These are phyloP conservation scores for Fusarium sarcochroum DNA, from an alignment of 2,329 filamentous ascomycete genomes.

Conservation along the genomic window DNA sequence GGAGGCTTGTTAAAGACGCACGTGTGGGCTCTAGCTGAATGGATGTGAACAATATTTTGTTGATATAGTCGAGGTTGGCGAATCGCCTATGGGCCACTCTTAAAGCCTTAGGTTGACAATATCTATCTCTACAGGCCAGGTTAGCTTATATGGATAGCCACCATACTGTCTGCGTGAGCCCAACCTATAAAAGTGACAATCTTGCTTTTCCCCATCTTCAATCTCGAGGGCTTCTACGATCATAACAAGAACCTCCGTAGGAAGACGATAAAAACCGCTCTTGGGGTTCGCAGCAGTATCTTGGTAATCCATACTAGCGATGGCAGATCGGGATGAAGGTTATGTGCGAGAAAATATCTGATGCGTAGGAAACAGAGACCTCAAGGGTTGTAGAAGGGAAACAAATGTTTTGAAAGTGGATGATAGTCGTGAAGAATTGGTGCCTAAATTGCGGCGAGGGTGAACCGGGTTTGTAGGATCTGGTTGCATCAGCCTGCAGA, in stretches of 20 bases:
- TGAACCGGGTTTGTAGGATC: too few relatives aligned
- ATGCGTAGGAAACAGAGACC: background rate
- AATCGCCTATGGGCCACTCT: background rate
- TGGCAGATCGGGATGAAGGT: too few relatives aligned
- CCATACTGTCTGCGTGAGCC: background rate
- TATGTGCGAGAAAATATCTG: background rate
- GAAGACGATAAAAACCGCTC: background rate
- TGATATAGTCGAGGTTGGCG: background rate
- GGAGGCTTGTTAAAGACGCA: too few relatives aligned
- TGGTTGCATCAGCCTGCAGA: too few relatives aligned
- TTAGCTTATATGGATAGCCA: background rate
- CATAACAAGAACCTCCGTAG: background rate
- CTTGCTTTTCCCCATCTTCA: background rate
- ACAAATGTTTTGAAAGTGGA: too few relatives aligned
- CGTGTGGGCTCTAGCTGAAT: background rate
- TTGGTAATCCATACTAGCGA: background rate
- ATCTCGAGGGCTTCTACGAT: background rate
- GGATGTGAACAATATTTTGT: constrained; percentile 1
- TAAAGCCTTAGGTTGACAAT: background rate
- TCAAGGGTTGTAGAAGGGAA: background rate
- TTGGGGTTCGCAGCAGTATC: background rate
- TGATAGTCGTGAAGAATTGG: too few relatives aligned
- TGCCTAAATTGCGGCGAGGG: too few relatives aligned
- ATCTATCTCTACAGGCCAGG: background rate
- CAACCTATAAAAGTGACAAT: background rate